A percentile compares a stretch with the other conserved stretches of the same genome.
These are phyloP conservation scores for Rhizomucor pusillus DNA, from an alignment of 371 early-diverging fungal species.

Conservation along the genomic window DNA sequence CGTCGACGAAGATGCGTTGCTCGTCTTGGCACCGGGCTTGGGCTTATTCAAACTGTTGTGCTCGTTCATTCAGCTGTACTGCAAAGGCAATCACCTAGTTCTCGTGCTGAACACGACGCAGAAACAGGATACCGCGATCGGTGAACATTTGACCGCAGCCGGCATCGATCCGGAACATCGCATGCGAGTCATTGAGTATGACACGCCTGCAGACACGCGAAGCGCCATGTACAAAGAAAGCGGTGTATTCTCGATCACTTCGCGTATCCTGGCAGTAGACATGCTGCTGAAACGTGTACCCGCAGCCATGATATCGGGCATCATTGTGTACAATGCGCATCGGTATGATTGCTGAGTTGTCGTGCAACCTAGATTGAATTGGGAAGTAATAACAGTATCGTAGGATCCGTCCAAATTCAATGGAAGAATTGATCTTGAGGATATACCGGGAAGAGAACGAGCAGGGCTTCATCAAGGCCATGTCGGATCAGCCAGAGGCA, in stretches of 20 bases:
- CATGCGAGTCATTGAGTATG: constrained; percentile 59
- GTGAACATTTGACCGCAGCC: constrained; percentile 51
- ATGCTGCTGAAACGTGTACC: constrained; percentile 84
- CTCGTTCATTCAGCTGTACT: constrained; percentile 67
- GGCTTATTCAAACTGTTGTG: constrained; percentile 71
- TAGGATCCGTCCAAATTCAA: constrained; percentile 76
- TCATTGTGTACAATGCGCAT: constrained; percentile 89
- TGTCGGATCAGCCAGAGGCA: constrained; percentile 85
- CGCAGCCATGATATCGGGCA: constrained; percentile 73
- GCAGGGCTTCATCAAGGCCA: constrained; percentile 90
- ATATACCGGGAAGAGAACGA: constrained; percentile 79
- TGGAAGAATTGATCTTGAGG: constrained; percentile 86
- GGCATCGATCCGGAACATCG: constrained; percentile 35
- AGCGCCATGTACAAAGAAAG: constrained; percentile 75
- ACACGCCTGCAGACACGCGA: constrained; percentile 63
- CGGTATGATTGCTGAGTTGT: constrained; percentile 35
- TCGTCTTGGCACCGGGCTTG: constrained; percentile 81
- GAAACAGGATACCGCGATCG: constrained; percentile 59
- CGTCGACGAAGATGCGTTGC: constrained; percentile 76
- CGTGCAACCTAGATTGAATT: background rate
- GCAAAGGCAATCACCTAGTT: constrained; percentile 70
- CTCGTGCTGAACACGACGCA: constrained; percentile 77
- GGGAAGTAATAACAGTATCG: no score
- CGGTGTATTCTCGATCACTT: constrained; percentile 87
- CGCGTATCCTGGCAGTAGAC: constrained; percentile 94